Evolutionary conservation across 106 monocot genomes (phyloP).

Genomic region (Dactylorhiza incarnata): DNA sequence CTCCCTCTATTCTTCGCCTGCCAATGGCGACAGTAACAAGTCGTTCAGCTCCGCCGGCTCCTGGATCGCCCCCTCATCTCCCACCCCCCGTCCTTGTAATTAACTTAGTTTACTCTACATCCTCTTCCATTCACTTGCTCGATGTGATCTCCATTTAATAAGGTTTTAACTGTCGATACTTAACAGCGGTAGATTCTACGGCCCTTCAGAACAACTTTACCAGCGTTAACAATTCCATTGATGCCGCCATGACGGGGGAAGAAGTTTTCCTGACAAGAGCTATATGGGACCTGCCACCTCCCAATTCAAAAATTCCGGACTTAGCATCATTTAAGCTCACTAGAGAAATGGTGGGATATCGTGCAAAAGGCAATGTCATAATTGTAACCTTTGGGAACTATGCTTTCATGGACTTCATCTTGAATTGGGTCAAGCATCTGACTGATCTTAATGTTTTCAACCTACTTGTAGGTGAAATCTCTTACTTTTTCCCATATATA

Average conservation of each 20-base stretch:
- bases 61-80: constrained; percentile 19
- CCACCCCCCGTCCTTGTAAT: not conserved
- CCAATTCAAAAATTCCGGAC: constrained; percentile 42
- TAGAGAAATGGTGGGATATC: constrained; percentile 47
- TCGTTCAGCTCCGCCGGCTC: not conserved
- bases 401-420: constrained; percentile 90
- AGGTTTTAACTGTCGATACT: not conserved
- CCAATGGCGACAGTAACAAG: constrained; percentile 5
- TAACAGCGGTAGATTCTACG: constrained; percentile 10
- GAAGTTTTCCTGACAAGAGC: constrained; percentile 27
- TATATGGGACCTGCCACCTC: constrained; percentile 66
- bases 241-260: not conserved
- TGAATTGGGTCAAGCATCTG: constrained; percentile 88
- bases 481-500: not conserved
- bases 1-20: constrained; percentile 23
- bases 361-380: constrained; percentile 66
- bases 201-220: not conserved
- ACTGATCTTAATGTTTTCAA: constrained; percentile 79
- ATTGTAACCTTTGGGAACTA: constrained; percentile 92
- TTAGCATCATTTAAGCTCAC: constrained; percentile 54
- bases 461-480: constrained; percentile 74
- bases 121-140: not conserved
- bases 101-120: not conserved
- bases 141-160: not conserved
- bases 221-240: not conserved